phyloP scores from a whole-genome alignment of 306 rosid genomes.

The Benincasa hispida region DNA sequence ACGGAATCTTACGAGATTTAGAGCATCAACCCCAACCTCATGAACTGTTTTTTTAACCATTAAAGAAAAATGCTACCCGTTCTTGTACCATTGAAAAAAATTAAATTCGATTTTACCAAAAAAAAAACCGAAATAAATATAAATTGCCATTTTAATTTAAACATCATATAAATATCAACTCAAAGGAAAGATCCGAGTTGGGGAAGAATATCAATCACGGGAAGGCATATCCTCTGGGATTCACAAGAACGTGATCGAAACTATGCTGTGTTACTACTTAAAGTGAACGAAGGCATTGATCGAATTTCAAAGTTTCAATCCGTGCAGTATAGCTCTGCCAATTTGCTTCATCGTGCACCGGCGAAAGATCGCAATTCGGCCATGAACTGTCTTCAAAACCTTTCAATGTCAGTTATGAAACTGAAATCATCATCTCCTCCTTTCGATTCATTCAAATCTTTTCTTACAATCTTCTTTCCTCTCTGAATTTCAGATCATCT shows the following conservation, averaged over 20 bases:
- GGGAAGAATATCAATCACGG: neutral
- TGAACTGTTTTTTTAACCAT: too few species aligned
- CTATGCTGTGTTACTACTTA: neutral
- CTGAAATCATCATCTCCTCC: neutral
- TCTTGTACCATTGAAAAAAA: too few species aligned
- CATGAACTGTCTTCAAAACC: constrained; percentile 62
- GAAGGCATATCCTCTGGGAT: neutral
- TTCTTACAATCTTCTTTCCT: neutral
- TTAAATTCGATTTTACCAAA: too few species aligned
- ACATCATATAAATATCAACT: neutral
- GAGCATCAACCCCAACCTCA: too few species aligned
- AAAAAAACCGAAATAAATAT: too few species aligned
- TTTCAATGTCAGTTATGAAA: constrained; percentile 28
- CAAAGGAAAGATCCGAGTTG: neutral
- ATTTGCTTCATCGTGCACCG: neutral
- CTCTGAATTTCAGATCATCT: constrained; percentile 38
- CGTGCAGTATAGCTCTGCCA: neutral
- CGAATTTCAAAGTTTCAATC: neutral
- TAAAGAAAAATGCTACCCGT: too few species aligned
- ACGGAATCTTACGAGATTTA: too few species aligned
- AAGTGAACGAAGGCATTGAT: neutral
- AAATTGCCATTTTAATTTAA: neutral
- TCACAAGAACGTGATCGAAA: constrained; percentile 2
- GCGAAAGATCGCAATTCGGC: neutral
- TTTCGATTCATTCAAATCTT: neutral